Evolutionary conservation across 129 eudicot species (phyloP), one percentile per base, ranked within the genome.

Genomic region (Dittrichia graveolens): DNA sequence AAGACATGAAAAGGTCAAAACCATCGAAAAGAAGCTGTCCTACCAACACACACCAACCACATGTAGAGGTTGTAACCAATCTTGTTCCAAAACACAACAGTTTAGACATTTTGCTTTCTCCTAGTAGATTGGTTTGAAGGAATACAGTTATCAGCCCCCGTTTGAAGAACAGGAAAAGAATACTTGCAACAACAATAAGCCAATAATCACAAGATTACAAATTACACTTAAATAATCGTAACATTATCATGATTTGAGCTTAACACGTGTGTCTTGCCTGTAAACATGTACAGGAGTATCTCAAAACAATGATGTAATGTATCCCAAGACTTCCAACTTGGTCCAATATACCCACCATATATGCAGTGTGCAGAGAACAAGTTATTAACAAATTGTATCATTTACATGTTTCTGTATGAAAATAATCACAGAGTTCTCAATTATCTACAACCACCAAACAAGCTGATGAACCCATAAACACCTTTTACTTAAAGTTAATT

Each of bases 391-490:
- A 56, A 68, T 54, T 70, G 65, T 54, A 70, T 42, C 65, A 70
- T 12, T 60, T 60, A 18, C 35, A 60, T 13, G 65, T 5, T 58
- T 68, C 42, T 68, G 38, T 48, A 38, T 68, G 74, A 15, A 69
- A 15, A 53, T 69, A 24, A 24, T 24, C 31, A 69, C 31, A 69
- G 74, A 16, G 45, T 48, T 47, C 58, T 31, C 48, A 54, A 48
- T 47, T 18, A 15, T 19, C 16, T 14, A 14, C 69, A 12, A 14
- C 50, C 13, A 6, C 61, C 73, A 35, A 67, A 66, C 58, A 45
- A 66, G 31, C 72, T 31, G 14, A 48, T 68, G 73, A 50, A 15
- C 73, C 73, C 34, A 37, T 48, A 57, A 13, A 56, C 63, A 72
- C 35, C 67, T 42, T 34, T 34, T 34, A 24, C 44, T 57, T 57